A percentile compares a stretch with the other conserved stretches of the same genome.
Evolutionary conservation across 2,329 filamentous ascomycete species (phyloP).

Genomic region (Diplodia seriata): DNA sequence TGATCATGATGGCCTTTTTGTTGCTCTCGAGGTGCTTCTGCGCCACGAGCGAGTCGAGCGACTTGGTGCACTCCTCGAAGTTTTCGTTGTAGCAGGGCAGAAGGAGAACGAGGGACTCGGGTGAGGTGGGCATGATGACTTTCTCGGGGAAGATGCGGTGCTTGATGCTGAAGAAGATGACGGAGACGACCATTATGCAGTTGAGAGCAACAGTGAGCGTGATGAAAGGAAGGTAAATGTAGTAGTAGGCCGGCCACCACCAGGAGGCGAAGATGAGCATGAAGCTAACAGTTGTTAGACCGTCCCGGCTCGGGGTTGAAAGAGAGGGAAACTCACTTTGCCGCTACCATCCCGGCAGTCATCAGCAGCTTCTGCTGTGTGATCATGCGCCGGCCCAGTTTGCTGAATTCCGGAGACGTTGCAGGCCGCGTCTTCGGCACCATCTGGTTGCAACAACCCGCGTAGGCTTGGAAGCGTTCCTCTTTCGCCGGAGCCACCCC

Average conservation of each 20-base stretch:
- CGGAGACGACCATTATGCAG: slow-evolving; percentile 56
- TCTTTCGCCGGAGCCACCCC: neutral
- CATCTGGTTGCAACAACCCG: slow-evolving; percentile 10
- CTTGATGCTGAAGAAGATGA: slow-evolving; percentile 37
- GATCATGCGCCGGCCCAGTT: slow-evolving; percentile 13
- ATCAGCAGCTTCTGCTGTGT: slow-evolving; percentile 12
- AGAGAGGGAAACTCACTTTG: slow-evolving; percentile 27
- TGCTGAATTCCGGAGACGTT: slow-evolving; percentile 20
- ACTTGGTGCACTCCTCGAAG: slow-evolving; percentile 52
- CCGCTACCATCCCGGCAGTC: neutral
- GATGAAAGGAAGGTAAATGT: slow-evolving; percentile 55
- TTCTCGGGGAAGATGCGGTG: slow-evolving; percentile 45
- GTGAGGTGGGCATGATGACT: slow-evolving; percentile 37
- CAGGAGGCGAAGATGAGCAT: slow-evolving; percentile 34
- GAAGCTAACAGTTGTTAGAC: slow-evolving; percentile 25
- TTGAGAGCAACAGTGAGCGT: slow-evolving; percentile 44
- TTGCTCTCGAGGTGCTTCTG: slow-evolving; percentile 55
- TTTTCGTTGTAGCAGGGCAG: slow-evolving; percentile 61
- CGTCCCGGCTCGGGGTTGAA: too few species aligned
- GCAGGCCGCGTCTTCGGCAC: slow-evolving; percentile 14
- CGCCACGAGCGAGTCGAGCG: slow-evolving; percentile 55
- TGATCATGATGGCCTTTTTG: slow-evolving; percentile 55
- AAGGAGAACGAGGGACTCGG: slow-evolving; percentile 56
- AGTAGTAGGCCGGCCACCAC: slow-evolving; percentile 43
- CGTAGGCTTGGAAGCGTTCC: neutral